Evolutionary conservation across 148 eudicot species (phyloP).

Genomic region (Linanthus parryae): DNA sequence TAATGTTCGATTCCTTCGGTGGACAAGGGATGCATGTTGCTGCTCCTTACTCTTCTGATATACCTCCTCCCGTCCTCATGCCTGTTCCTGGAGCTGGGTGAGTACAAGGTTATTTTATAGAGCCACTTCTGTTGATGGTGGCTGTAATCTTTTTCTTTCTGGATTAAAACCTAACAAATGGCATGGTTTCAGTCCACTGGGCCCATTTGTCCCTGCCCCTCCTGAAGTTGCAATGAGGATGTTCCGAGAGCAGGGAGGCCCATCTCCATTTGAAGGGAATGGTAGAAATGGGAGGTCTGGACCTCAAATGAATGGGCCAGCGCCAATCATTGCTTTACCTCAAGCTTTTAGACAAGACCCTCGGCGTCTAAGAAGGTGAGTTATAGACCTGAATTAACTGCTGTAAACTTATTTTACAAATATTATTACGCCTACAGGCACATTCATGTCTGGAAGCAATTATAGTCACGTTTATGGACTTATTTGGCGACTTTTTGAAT

Average conservation of each 20-base stretch:
- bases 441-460: too few species aligned
- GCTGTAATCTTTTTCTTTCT: not conserved
- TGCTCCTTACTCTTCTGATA: constrained; percentile 70
- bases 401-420: too few species aligned
- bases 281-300: constrained; percentile 66
- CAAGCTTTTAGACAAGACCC: constrained; percentile 92
- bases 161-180: not conserved
- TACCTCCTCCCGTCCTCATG: constrained; percentile 90
- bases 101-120: constrained; percentile 13
- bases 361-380: constrained; percentile 82
- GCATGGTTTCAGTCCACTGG: constrained; percentile 66
- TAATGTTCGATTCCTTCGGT: constrained; percentile 60
- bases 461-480: too few species aligned
- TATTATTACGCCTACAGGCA: too few species aligned
- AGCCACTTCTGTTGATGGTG: constrained; percentile 1
- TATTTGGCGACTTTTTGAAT: too few species aligned
- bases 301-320: constrained; percentile 31
- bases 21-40: constrained; percentile 79
- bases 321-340: constrained; percentile 75
- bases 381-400: not conserved
- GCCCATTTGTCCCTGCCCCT: constrained; percentile 98
- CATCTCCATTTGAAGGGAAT: constrained; percentile 68
- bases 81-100: constrained; percentile 99
- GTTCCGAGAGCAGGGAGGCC: constrained; percentile 91
- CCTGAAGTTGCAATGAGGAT: constrained; percentile 97